phyloP scores from a whole-genome alignment of 768 basidiomycete species.

The Omphalotus guepiniiformis region DNA sequence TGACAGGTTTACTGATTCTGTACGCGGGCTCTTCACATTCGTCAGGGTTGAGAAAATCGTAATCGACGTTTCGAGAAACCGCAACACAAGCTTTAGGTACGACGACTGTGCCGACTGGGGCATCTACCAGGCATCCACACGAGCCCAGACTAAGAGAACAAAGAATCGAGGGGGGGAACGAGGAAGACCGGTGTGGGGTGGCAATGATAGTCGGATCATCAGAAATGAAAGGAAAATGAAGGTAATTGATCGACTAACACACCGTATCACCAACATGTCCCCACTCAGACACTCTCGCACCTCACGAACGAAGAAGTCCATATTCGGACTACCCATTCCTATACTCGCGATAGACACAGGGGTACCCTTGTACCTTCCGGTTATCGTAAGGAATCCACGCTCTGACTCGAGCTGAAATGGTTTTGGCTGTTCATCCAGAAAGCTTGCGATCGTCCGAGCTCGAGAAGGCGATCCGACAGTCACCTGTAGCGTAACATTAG shows the following conservation, averaged over 20 bases:
- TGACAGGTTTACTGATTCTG: constrained; percentile 61
- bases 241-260: constrained; percentile 13
- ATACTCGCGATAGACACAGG: constrained; percentile 75
- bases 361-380: constrained; percentile 32
- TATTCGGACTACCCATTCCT: constrained; percentile 80
- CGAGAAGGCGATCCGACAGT: constrained; percentile 75
- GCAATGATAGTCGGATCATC: constrained; percentile 7
- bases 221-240: constrained; percentile 5
- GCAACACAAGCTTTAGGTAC: constrained; percentile 66
- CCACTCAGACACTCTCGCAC: constrained; percentile 69
- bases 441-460: constrained; percentile 52
- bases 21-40: constrained; percentile 47
- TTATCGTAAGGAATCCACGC: constrained; percentile 71
- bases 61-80: constrained; percentile 73
- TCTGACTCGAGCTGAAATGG: constrained; percentile 66
- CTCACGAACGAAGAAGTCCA: constrained; percentile 84
- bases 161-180: too few species aligned
- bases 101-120: constrained; percentile 74
- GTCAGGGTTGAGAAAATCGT: constrained; percentile 54
- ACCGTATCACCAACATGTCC: constrained; percentile 51
- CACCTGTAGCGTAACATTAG: constrained; percentile 36
- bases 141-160: constrained; percentile 61
- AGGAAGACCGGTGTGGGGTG: too few species aligned
- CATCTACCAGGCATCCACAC: constrained; percentile 65
- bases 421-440: constrained; percentile 54